A percentile compares a stretch with the other conserved stretches of the same genome.
These are phyloP conservation scores for Omphalotus guepiniiformis DNA, from an alignment of 768 basidiomycete genomes.

Conservation along the genomic window DNA sequence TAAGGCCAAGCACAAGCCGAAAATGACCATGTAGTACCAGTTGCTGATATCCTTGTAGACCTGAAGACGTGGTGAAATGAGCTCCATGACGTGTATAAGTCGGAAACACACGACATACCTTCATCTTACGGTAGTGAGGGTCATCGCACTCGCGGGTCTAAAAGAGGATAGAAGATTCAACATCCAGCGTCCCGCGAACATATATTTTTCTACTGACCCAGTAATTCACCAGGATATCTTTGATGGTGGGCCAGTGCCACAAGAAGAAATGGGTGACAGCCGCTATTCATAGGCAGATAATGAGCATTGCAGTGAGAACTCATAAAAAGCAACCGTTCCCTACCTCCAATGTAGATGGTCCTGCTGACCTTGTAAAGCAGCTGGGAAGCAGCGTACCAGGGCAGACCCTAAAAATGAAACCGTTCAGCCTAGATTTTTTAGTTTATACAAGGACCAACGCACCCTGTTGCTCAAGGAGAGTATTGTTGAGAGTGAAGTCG, in stretches of 20 bases:
- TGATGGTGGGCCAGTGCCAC: constrained; percentile 42
- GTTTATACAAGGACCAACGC: background rate
- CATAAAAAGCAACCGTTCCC: background rate
- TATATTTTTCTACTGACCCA: constrained; percentile 9
- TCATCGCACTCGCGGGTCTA: constrained; percentile 33
- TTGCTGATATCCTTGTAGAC: constrained; percentile 32
- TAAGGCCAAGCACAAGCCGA: constrained; percentile 26
- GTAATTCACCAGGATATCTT: constrained; percentile 28
- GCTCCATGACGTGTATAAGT: background rate
- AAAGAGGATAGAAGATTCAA: constrained; percentile 25
- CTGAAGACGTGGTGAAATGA: constrained; percentile 9
- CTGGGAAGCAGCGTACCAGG: constrained; percentile 42
- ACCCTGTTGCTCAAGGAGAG: constrained; percentile 36
- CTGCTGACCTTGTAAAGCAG: constrained; percentile 33
- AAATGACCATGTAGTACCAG: constrained; percentile 31
- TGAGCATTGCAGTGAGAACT: background rate
- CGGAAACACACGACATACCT: constrained; percentile 14
- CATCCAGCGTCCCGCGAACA: constrained; percentile 18
- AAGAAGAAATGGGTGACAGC: constrained; percentile 44
- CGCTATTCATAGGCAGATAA: constrained; percentile 18
- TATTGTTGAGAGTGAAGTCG: constrained; percentile 43
- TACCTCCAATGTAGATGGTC: constrained; percentile 36
- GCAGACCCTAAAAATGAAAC: constrained; percentile 24
- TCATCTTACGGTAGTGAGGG: constrained; percentile 35
- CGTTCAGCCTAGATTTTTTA: background rate